Evolutionary conservation across 2,329 filamentous ascomycete genomes (phyloP).

Genomic region (Hirsutella minnesotensis): DNA sequence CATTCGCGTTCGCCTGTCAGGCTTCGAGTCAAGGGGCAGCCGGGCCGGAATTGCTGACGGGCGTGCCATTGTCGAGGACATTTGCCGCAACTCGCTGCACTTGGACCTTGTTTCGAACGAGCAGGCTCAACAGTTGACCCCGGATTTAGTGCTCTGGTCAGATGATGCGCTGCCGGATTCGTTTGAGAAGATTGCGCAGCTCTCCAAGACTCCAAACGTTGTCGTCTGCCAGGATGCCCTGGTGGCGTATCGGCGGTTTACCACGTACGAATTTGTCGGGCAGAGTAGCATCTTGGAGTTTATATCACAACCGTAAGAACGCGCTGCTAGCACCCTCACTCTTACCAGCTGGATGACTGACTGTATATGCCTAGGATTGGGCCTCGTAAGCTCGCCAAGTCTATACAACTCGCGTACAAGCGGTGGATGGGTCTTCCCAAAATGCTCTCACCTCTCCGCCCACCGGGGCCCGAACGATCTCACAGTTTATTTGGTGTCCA

Average conservation of each 20-base stretch:
- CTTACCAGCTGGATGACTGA: background rate
- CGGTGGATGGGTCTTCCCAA: background rate
- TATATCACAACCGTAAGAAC: slow-evolving; percentile 25
- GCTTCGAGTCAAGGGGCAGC: slow-evolving; percentile 6
- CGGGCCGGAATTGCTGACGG: background rate
- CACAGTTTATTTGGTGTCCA: background rate
- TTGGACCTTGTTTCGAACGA: slow-evolving; percentile 14
- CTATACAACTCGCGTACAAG: background rate
- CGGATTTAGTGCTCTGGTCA: slow-evolving; percentile 15
- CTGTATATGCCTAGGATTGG: slow-evolving; percentile 19
- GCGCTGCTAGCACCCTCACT: background rate
- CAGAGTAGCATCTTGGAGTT: slow-evolving; percentile 19
- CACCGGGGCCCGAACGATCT: background rate
- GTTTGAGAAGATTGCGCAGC: background rate
- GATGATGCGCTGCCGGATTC: background rate
- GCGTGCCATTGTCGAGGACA: slow-evolving; percentile 8
- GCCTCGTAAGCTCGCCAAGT: slow-evolving; percentile 19
- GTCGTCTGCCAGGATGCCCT: slow-evolving; percentile 20
- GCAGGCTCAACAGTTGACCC: slow-evolving; percentile 5
- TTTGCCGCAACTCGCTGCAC: slow-evolving; percentile 21
- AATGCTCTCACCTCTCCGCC: slow-evolving; percentile 3
- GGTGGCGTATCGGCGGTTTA: slow-evolving; percentile 14
- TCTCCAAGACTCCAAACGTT: slow-evolving; percentile 11
- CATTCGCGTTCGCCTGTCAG: slow-evolving; percentile 14
- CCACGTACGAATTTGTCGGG: slow-evolving; percentile 6